These are phyloP conservation scores for Saccharomycopsis phalli DNA, from an alignment of 1,139 yeast genomes.

Conservation along the genomic window DNA sequence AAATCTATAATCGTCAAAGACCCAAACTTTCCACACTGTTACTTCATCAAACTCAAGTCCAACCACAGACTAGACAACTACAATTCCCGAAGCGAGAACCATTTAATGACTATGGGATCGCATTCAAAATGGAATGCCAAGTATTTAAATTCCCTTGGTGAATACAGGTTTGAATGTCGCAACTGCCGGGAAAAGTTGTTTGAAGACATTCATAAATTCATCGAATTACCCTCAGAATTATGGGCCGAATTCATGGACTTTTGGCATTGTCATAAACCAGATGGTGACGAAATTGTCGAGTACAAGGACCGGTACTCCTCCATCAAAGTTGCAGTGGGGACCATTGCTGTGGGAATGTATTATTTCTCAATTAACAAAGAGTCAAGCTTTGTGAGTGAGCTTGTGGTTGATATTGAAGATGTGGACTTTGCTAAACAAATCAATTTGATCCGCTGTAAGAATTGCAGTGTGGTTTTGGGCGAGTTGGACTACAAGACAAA, in stretches of 20 bases:
- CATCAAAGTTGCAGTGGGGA: constrained; percentile 38
- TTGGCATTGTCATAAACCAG: constrained; percentile 97
- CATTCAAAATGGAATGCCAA: constrained; percentile 25
- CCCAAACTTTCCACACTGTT: constrained; percentile 4
- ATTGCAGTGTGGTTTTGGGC: constrained; percentile 32
- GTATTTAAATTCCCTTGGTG: constrained; percentile 19
- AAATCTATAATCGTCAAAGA: constrained; percentile 6
- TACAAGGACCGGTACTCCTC: constrained; percentile 22
- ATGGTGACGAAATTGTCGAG: constrained; percentile 25
- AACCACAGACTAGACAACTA: constrained; percentile 1
- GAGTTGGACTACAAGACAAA: constrained; percentile 26
- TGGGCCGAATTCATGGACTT: constrained; percentile 97
- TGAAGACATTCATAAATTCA: constrained; percentile 28
- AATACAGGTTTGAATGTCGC: constrained; percentile 28
- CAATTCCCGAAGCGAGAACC: constrained; percentile 21
- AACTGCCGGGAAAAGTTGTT: constrained; percentile 30
- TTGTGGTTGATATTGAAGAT: constrained; percentile 8
- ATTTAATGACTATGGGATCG: constrained; percentile 21
- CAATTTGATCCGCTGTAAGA: constrained; percentile 24
- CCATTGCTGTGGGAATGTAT: constrained; percentile 48
- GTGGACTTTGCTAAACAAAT: constrained; percentile 12
- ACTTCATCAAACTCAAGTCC: constrained; percentile 9
- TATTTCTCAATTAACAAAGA: constrained; percentile 41
- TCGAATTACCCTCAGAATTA: constrained; percentile 80
- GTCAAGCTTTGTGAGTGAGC: constrained; percentile 16